Evolutionary conservation across 78 protist genomes (phyloP), one percentile per base, ranked within the genome.

Genomic region (Capsaspora owczarzaki): DNA sequence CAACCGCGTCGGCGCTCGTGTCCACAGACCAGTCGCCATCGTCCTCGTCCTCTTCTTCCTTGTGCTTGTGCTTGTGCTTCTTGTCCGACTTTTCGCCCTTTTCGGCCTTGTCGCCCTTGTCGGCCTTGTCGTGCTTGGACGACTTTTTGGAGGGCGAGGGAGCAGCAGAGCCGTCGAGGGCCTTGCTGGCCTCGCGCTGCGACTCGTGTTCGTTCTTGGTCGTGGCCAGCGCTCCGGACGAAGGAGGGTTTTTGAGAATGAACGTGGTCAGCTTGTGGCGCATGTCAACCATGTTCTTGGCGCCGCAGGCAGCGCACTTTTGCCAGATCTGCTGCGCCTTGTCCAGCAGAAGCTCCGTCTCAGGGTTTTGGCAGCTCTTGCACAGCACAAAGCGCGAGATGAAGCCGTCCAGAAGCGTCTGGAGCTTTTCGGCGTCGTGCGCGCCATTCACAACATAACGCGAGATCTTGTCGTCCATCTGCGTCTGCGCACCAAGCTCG

Each of bases 371-470:
- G 85, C 97, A 95, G n/a, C 8, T 5, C 3, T 90, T 63, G 71
- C 97, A 95, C 20, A 95, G 89, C 31, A 95, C 88, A 76, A 83
- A 95, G 82, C 66, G 79, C 76, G 81, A 40, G 86, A 95, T 92
- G 56, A 93, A 95, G n/a, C 74, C 66, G 72, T 91, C 91, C 31
- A 93, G 76, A n/a, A 81, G 71, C 20, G 77, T n/a, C 78, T 89
- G 89, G 20, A 89, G 76, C 4, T 43, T 72, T 0, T 35, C 37
- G 14, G 80, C 78, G 23, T 43, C 70, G 56, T 76, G 88, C 71
- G 72, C 37, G 19, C 98, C 98, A 84, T 91, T 91, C 53, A 95
- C 88, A 35, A 86, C 77, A 82, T 83, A 91, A 12, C 68, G 63
- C 22, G 66, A 88, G 56, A 41, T 25, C 76, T 82, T 74, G 42